These are phyloP conservation scores for Tagetes erecta DNA, from an alignment of 129 eudicot species.

Conservation along the genomic window DNA sequence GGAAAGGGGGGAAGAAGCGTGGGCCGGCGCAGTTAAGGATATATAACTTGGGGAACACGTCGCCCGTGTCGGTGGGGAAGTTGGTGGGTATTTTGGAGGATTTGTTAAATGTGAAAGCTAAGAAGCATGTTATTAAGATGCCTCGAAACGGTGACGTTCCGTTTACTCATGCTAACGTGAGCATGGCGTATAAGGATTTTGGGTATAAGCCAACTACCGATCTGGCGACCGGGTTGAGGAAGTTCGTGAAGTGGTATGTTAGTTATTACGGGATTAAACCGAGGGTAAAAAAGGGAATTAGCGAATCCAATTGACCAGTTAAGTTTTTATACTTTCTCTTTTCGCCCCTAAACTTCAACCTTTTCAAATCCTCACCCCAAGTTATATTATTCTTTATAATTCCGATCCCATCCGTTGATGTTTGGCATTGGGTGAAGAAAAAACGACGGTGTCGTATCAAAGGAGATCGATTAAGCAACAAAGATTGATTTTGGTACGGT, in stretches of 20 bases:
- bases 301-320: not conserved
- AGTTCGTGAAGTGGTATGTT: slow-evolving; percentile 75
- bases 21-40: slow-evolving; percentile 61
- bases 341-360: slow-evolving; percentile 18
- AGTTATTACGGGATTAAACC: slow-evolving; percentile 60
- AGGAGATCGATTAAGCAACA: not conserved
- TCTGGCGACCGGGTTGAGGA: slow-evolving; percentile 60
- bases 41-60: slow-evolving; percentile 69
- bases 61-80: slow-evolving; percentile 72
- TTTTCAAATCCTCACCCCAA: not conserved
- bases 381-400: not conserved
- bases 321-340: not conserved
- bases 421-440: not conserved
- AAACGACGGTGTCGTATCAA: not conserved
- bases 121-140: slow-evolving; percentile 65
- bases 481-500: not conserved
- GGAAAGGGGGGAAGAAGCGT: slow-evolving; percentile 64
- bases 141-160: slow-evolving; percentile 90
- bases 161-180: slow-evolving; percentile 71
- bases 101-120: slow-evolving; percentile 54
- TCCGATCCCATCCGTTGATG: not conserved
- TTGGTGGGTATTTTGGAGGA: slow-evolving; percentile 55
- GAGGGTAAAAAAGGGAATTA: slow-evolving; percentile 51
- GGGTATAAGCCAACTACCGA: slow-evolving; percentile 83
- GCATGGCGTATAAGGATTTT: slow-evolving; percentile 56